Evolutionary conservation across 768 basidiomycete genomes (phyloP).

Genomic region (Fomitopsis serialis): DNA sequence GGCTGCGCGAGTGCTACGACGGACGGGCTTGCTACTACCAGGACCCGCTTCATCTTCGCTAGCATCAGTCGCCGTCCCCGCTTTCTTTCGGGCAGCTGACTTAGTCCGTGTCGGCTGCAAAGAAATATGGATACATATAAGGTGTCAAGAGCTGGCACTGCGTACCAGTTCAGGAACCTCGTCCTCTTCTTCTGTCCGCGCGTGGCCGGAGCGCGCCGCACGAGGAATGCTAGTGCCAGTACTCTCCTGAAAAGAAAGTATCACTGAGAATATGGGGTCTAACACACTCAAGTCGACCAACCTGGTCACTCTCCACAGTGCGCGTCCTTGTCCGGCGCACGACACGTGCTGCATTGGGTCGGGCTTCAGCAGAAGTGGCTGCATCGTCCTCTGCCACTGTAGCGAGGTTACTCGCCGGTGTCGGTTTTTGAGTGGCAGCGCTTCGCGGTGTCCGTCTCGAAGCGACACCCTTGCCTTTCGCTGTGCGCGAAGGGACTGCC

Average conservation of each 20-base stretch:
- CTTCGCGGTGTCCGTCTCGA: slow-evolving; percentile 9
- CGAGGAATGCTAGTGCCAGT: not conserved
- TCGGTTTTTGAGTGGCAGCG: slow-evolving; percentile 9
- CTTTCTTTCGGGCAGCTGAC: not conserved
- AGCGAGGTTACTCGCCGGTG: slow-evolving; percentile 9
- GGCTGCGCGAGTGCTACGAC: not conserved
- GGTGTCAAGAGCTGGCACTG: not conserved
- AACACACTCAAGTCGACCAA: not conserved
- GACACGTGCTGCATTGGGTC: slow-evolving; percentile 4
- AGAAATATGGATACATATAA: too few species aligned
- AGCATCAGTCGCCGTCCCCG: not conserved
- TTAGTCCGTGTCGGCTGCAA: not conserved
- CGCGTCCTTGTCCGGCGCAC: slow-evolving; percentile 16
- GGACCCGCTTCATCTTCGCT: not conserved
- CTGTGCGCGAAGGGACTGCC: not conserved
- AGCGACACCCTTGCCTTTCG: slow-evolving; percentile 2
- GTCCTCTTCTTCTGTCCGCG: not conserved
- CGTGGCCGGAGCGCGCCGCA: not conserved
- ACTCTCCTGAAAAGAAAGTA: not conserved
- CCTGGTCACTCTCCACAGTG: slow-evolving; percentile 18
- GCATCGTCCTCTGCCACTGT: slow-evolving; percentile 8
- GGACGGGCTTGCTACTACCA: not conserved
- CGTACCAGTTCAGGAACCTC: not conserved
- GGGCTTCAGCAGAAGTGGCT: not conserved
- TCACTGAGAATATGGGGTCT: not conserved